These are phyloP conservation scores for Curvularia lunata DNA, from an alignment of 2,329 filamentous ascomycete genomes.

Conservation along the genomic window DNA sequence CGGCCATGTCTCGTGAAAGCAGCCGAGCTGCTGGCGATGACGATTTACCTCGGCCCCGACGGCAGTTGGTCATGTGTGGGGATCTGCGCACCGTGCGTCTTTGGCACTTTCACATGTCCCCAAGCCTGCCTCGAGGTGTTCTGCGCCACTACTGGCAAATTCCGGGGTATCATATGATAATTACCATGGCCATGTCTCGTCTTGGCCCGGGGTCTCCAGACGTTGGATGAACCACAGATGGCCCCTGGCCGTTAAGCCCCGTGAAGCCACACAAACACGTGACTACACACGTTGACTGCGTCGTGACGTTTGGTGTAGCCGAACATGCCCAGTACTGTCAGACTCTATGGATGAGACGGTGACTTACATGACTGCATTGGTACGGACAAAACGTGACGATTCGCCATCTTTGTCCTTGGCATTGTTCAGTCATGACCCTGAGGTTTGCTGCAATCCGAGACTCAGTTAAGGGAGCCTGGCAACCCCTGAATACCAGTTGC, in stretches of 20 bases:
- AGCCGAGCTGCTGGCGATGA: constrained; percentile 18
- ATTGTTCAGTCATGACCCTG: not conserved
- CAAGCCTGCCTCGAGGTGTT: not conserved
- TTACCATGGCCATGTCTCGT: not conserved
- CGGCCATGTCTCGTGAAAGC: constrained; percentile 22
- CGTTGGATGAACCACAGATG: not conserved
- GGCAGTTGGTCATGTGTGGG: constrained; percentile 22
- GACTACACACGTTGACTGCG: not conserved
- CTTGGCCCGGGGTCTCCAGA: not conserved
- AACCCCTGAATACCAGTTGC: not conserved
- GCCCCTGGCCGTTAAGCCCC: not conserved
- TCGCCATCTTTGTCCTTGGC: not conserved
- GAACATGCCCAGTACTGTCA: not conserved
- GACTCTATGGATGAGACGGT: not conserved
- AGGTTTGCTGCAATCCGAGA: not conserved
- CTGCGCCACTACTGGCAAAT: not conserved
- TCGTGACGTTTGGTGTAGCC: not conserved
- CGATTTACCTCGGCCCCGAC: constrained; percentile 21
- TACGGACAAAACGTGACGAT: not conserved
- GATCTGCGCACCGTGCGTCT: constrained; percentile 13
- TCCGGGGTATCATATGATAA: constrained; percentile 10
- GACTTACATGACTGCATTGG: not conserved
- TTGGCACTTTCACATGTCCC: constrained; percentile 15
- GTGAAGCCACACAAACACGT: not conserved
- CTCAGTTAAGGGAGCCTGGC: not conserved